Conservation (phyloP, 148 eudicot genomes). For the Vaccinium macrocarpon region DNA sequence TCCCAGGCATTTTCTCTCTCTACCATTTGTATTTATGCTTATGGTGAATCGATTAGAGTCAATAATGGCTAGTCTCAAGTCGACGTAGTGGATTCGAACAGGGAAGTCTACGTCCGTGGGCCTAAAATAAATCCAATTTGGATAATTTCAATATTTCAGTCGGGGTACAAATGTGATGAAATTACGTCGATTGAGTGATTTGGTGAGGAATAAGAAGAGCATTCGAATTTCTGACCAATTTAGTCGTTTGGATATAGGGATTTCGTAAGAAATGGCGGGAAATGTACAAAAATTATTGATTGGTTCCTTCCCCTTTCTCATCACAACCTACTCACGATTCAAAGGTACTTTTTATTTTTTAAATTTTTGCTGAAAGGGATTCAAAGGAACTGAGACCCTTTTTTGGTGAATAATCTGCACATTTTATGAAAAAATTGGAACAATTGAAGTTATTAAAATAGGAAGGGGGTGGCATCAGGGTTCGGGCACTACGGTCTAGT, state of each 20-base stretch:
- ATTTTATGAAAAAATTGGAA: neutral
- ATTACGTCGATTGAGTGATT: neutral
- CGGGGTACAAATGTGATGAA: neutral
- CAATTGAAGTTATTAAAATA: neutral
- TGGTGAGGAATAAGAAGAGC: neutral
- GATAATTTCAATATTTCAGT: neutral
- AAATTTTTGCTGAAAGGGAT: neutral
- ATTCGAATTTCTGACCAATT: neutral
- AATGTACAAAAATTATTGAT: neutral
- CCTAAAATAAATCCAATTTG: neutral
- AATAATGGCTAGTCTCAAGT: neutral
- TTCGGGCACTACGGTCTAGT: neutral
- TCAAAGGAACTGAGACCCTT: neutral
- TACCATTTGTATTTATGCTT: neutral
- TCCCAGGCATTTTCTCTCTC: slow-evolving; percentile 4
- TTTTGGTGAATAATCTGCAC: neutral
- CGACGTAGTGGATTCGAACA: neutral
- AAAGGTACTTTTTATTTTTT: neutral
- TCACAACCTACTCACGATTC: neutral
- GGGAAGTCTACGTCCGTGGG: neutral
- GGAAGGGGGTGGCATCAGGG: neutral
- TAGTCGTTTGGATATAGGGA: neutral
- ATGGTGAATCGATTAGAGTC: too few species aligned
- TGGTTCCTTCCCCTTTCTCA: neutral
- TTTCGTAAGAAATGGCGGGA: neutral